phyloP scores from a whole-genome alignment of 805 yeast species.

The Candida takata region DNA sequence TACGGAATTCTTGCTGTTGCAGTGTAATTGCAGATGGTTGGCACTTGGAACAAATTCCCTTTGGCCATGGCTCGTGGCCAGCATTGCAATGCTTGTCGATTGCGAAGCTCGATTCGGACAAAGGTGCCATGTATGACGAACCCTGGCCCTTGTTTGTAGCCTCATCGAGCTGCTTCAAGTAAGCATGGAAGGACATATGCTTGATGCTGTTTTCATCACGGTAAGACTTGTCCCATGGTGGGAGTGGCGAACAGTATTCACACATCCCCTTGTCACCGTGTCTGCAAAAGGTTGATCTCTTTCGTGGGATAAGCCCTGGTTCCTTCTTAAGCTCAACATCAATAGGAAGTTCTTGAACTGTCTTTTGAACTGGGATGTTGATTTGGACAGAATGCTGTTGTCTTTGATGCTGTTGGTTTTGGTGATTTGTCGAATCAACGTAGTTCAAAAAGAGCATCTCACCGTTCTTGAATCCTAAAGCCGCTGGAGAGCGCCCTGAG shows the following conservation, averaged over 20 bases:
- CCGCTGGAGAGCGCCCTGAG: constrained; percentile 26
- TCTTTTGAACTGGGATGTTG: constrained; percentile 9
- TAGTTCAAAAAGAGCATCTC: constrained; percentile 37
- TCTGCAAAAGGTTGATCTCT: constrained; percentile 57
- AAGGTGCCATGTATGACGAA: constrained; percentile 73
- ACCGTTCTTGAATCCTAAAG: constrained; percentile 40
- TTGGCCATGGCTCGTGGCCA: constrained; percentile 93
- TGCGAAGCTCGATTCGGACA: constrained; percentile 61
- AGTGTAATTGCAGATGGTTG: constrained; percentile 94
- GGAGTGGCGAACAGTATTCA: constrained; percentile 91
- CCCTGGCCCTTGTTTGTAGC: constrained; percentile 46
- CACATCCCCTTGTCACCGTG: constrained; percentile 97
- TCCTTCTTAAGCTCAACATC: constrained; percentile 61
- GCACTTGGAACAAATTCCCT: constrained; percentile 91
- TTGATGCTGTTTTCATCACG: constrained; percentile 71
- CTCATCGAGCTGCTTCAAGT: constrained; percentile 66
- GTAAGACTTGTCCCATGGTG: constrained; percentile 87
- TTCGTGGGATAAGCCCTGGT: constrained; percentile 68
- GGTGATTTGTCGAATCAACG: constrained; percentile 3
- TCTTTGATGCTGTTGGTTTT: constrained; percentile 3
- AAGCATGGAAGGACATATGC: constrained; percentile 82
- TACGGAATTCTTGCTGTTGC: constrained; percentile 82
- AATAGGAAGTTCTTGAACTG: constrained; percentile 49
- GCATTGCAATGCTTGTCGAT: constrained; percentile 60
- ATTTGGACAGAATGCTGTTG: constrained; percentile 10